phyloP scores from a whole-genome alignment of 2,329 filamentous ascomycete species.

The Chaetomium olivaceum region DNA sequence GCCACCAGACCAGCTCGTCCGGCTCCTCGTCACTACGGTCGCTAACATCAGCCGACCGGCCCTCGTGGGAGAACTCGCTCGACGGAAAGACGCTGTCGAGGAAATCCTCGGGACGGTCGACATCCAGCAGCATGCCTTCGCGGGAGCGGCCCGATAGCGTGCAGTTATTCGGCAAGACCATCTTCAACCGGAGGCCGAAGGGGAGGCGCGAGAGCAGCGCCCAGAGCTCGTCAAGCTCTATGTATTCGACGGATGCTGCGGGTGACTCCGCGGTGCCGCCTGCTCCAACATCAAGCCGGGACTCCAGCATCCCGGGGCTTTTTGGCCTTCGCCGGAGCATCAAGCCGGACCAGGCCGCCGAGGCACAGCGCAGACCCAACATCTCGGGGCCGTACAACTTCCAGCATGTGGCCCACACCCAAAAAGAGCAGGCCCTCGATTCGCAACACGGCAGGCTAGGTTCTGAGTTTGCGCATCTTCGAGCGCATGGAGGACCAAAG shows the following conservation, averaged over 20 bases:
- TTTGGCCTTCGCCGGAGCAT: slow-evolving; percentile 52
- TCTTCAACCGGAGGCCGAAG: slow-evolving; percentile 58
- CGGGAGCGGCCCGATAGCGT: slow-evolving; percentile 60
- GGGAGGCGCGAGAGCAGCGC: slow-evolving; percentile 54
- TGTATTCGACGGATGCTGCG: slow-evolving; percentile 48
- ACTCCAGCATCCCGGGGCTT: slow-evolving; percentile 51
- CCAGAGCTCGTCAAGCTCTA: slow-evolving; percentile 50
- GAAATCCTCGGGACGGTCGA: slow-evolving; percentile 58
- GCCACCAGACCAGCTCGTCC: slow-evolving; percentile 54
- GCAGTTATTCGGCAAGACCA: slow-evolving; percentile 59
- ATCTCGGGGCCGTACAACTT: slow-evolving; percentile 69
- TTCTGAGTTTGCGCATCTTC: slow-evolving; percentile 47
- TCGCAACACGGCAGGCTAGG: slow-evolving; percentile 44
- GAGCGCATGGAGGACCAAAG: slow-evolving; percentile 38
- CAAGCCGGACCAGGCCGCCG: slow-evolving; percentile 37
- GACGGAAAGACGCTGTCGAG: slow-evolving; percentile 54
- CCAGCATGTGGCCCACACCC: slow-evolving; percentile 62
- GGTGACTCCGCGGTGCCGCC: slow-evolving; percentile 30
- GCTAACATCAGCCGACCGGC: slow-evolving; percentile 45
- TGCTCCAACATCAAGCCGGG: slow-evolving; percentile 40
- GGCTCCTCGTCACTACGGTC: slow-evolving; percentile 56
- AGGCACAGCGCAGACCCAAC: slow-evolving; percentile 46
- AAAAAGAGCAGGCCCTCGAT: slow-evolving; percentile 50
- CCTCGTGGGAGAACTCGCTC: slow-evolving; percentile 52
- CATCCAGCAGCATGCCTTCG: slow-evolving; percentile 52